These are phyloP conservation scores for Sequoiadendron giganteum DNA, from an alignment of 75 land plant species.

Conservation along the genomic window DNA sequence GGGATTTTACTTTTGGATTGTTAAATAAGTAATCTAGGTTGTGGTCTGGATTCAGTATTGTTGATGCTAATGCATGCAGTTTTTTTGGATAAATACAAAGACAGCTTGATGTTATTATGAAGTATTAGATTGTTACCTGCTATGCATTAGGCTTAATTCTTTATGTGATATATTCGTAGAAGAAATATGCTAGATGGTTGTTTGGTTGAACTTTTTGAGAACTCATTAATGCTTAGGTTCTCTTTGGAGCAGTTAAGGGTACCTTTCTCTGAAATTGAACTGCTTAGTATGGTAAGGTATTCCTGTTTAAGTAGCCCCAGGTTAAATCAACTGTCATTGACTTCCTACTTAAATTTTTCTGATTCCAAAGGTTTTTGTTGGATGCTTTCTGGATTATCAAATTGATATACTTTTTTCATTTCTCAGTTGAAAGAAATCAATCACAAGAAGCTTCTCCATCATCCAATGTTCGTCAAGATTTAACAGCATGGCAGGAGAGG, in stretches of 20 bases:
- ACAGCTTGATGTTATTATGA: background rate
- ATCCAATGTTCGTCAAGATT: constrained; percentile 78
- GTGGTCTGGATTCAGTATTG: background rate
- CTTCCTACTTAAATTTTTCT: background rate
- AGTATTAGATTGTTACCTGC: background rate
- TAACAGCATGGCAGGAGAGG: constrained; percentile 83
- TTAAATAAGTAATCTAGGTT: background rate
- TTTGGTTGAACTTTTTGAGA: background rate
- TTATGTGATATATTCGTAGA: background rate
- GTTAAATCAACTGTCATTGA: background rate
- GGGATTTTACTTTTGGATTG: background rate
- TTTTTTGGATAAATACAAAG: background rate
- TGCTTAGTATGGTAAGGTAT: background rate
- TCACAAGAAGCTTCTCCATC: constrained; percentile 39
- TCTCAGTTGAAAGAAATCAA: constrained; percentile 44
- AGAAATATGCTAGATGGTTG: background rate
- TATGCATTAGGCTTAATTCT: background rate
- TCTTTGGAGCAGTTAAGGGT: background rate
- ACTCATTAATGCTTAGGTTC: background rate
- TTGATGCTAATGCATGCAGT: background rate
- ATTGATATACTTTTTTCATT: background rate
- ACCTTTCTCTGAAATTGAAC: background rate
- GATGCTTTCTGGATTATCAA: background rate
- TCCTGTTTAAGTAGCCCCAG: background rate
- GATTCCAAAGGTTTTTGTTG: background rate